Percentiles rank a stretch among this genome's conserved stretches.
Conservation (phyloP, 139 green algal species). For the Asterochloris sp. region DNA sequence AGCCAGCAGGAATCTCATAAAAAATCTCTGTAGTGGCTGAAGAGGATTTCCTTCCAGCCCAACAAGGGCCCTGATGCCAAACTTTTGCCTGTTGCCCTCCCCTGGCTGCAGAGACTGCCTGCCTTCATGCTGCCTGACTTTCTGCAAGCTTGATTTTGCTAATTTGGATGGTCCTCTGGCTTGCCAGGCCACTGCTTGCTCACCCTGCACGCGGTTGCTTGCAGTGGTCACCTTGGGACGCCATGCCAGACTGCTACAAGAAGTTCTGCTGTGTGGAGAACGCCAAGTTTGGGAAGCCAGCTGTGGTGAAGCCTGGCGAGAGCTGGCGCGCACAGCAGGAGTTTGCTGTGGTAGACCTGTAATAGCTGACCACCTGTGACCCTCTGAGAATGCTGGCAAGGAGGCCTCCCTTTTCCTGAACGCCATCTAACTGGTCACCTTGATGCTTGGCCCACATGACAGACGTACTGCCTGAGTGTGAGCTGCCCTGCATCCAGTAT, state of each 20-base stretch:
- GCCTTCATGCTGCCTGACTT: too few species aligned
- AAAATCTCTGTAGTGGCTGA: background rate
- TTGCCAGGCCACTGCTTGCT: too few species aligned
- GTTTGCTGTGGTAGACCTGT: slow-evolving; percentile 20
- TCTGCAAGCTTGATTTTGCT: background rate
- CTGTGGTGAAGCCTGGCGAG: slow-evolving; percentile 51
- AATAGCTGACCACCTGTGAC: background rate
- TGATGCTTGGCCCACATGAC: too few species aligned
- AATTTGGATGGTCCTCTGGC: background rate
- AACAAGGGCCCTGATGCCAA: too few species aligned
- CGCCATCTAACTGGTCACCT: too few species aligned
- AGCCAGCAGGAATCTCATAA: background rate
- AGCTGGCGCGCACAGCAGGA: slow-evolving; percentile 51
- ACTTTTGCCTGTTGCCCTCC: too few species aligned
- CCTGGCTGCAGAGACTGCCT: too few species aligned
- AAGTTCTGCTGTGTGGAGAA: slow-evolving; percentile 88
- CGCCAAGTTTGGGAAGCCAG: slow-evolving; percentile 52
- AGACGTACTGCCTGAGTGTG: too few species aligned
- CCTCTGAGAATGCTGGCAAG: too few species aligned
- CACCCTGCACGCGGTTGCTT: background rate
- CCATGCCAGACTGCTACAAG: slow-evolving; percentile 74
- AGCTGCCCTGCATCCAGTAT: too few species aligned
- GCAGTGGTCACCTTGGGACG: slow-evolving; percentile 56
- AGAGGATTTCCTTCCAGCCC: background rate
- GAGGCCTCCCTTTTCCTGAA: too few species aligned